Evolutionary conservation across 2,329 filamentous ascomycete genomes (phyloP), one percentile per base, ranked within the genome.

Genomic region (Phaeomoniella chlamydospora): DNA sequence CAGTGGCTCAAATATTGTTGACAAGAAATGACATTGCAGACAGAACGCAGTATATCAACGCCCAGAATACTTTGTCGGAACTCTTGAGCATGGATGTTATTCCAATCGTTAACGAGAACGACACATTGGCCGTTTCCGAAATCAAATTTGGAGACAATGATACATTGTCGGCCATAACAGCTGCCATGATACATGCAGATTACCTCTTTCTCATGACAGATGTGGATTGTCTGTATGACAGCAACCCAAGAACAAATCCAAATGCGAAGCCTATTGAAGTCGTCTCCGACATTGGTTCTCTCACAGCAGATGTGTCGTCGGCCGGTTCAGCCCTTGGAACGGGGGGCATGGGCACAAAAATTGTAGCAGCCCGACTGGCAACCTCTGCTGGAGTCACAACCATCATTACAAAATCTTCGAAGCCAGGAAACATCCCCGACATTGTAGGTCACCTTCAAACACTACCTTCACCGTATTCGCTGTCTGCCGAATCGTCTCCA

Each of bases 131-230:
- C 15, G 90, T 98, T 45, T 83, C 88, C 31, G 90, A 98, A 70
- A 98, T 98, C 63, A 96, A 96, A 66, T 98, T 98, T 53, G 90
- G 90, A 46, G 90, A 98, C 66, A 98, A 98, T 50, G 90, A 98
- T 58, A 98, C 90, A 2, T 68, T 98, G 33, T 94, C 86, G 10
- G 90, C 90, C 39, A 94, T 98, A 48, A 94, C 90, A 0, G 85
- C 90, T 1, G 90, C 82, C 45, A 96, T 96, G 86, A 83, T 96
- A 14, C 85, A 94, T 50, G 90, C 90, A 35, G 87, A 98, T 52
- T 84, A 94, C 49, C 70, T 98, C 6, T 98, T 98, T 59, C 70
- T 98, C 43, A 96, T 98, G 90, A 98, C 90, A 1, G 90, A 98
- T 53, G 90, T 98, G 33, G 90, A 98, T 55, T 94, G 88, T 53